Evolutionary conservation across 2,329 filamentous ascomycete genomes (phyloP).

Genomic region (Trichoderma sp.): DNA sequence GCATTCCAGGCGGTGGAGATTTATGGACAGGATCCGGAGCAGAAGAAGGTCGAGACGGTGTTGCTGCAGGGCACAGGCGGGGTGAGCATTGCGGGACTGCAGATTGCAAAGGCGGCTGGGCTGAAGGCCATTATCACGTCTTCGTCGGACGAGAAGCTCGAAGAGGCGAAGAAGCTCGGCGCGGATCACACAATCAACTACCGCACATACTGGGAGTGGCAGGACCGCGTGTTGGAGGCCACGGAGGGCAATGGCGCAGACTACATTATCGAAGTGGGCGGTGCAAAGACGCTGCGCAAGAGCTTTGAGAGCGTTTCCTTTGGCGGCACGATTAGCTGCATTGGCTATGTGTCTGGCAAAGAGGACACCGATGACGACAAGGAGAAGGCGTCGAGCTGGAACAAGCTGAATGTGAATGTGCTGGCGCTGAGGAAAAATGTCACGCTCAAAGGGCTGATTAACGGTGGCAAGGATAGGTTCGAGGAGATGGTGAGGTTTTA

Average conservation of each 20-base stretch:
- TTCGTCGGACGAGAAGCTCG: constrained; percentile 54
- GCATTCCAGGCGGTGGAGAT: constrained; percentile 34
- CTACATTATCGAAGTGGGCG: constrained; percentile 58
- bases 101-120: constrained; percentile 56
- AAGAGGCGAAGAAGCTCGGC: constrained; percentile 49
- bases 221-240: constrained; percentile 48
- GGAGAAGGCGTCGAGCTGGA: constrained; percentile 31
- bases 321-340: constrained; percentile 55
- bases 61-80: constrained; percentile 59
- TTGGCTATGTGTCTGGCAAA: constrained; percentile 55
- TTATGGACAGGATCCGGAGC: constrained; percentile 28
- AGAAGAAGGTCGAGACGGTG: constrained; percentile 41
- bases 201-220: constrained; percentile 54
- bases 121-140: constrained; percentile 56
- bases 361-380: constrained; percentile 43
- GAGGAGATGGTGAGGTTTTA: constrained; percentile 57
- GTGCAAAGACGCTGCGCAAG: constrained; percentile 52
- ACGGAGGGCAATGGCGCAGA: constrained; percentile 52
- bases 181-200: constrained; percentile 58
- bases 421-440: constrained; percentile 50
- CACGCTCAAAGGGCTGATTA: constrained; percentile 58
- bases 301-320: constrained; percentile 56
- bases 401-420: constrained; percentile 62
- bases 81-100: constrained; percentile 53
- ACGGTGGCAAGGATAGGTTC: constrained; percentile 57